phyloP scores from a whole-genome alignment of 139 green algal species.

The Tetratostichococcus sp. region DNA sequence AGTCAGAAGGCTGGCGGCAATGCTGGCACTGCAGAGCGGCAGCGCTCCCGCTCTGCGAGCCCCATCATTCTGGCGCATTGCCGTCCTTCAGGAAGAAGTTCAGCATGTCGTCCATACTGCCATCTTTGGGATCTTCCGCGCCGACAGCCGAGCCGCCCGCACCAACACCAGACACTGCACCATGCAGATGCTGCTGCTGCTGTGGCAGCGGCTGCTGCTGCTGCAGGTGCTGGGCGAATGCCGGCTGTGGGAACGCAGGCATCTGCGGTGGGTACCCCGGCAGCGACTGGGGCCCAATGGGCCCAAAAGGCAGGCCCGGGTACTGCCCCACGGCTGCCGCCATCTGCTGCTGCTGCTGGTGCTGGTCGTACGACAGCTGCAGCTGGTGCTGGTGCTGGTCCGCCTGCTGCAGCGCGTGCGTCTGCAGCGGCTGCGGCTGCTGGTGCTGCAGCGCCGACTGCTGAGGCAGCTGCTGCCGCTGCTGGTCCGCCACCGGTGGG shows the following conservation, averaged over 20 bases:
- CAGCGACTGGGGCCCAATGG: not conserved
- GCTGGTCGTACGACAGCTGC: not conserved
- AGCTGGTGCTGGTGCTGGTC: not conserved
- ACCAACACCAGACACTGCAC: not conserved
- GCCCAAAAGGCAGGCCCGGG: not conserved
- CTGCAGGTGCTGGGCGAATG: not conserved
- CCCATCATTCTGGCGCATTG: not conserved
- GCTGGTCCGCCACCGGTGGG: not conserved
- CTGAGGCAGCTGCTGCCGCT: not conserved
- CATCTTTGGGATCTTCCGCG: not conserved
- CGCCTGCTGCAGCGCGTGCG: not conserved
- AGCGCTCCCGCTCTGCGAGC: too few species aligned
- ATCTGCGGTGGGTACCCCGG: not conserved
- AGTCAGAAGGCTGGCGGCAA: too few species aligned
- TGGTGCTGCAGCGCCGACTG: not conserved
- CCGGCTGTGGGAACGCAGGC: not conserved
- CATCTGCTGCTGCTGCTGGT: conserved; percentile 8
- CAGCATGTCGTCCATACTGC: not conserved
- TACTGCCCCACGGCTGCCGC: not conserved
- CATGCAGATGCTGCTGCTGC: not conserved
- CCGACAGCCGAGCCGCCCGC: not conserved
- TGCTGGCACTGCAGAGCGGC: too few species aligned
- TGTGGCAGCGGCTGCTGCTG: not conserved
- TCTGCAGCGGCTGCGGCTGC: not conserved
- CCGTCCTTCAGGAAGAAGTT: conserved; percentile 6